Evolutionary conservation across 768 basidiomycete genomes (phyloP), one percentile per base, ranked within the genome.

Genomic region (Amanita pseudoporphyria): DNA sequence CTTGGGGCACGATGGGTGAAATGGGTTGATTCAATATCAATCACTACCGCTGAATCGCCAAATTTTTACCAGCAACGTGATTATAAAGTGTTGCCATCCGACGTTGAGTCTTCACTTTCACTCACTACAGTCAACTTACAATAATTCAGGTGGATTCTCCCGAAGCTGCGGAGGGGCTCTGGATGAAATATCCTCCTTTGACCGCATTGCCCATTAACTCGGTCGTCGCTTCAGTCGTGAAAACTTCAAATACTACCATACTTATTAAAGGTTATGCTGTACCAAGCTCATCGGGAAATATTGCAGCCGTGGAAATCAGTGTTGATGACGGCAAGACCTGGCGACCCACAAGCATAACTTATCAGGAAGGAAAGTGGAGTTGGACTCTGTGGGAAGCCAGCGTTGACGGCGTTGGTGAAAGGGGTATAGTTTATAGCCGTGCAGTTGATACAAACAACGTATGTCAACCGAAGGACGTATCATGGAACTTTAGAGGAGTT

Each of bases 1-100:
- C 68, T 77, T 13, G 84, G 84, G 5, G 84, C 81, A 26, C 76
- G 84, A 9, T 84, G 82, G 81, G 82, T 84, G 6, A 85, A 87
- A 67, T 87, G 84, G 84, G 67, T 84, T 0, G 79, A 83, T 56
- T 76, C 68, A 0, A 78, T 85, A 56, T 64, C 70, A 22, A 57
- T 84, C 50, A 75, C 79, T 4, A 19, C 61, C 0, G 58, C 63
- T 6, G 82, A 86, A 63, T 82, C 81, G 1, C 71, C 74, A 26
- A 84, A 81, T 58, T 84, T 78, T 61, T 86, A 84, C 58, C 82
- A 85, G 54, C 81, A 84, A 60, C 71, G 71, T 3, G 84, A 86
- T 60, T 87, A 86, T 63, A 84, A 79, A 54, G 64, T 84, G 47
- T 61, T 81, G 14, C 79, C 80, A 6, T 72, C 79, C 10, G 57